Base-by-base conservation (phyloP, 495 filamentous ascomycete genomes). In the Viridothelium virens region DNA sequence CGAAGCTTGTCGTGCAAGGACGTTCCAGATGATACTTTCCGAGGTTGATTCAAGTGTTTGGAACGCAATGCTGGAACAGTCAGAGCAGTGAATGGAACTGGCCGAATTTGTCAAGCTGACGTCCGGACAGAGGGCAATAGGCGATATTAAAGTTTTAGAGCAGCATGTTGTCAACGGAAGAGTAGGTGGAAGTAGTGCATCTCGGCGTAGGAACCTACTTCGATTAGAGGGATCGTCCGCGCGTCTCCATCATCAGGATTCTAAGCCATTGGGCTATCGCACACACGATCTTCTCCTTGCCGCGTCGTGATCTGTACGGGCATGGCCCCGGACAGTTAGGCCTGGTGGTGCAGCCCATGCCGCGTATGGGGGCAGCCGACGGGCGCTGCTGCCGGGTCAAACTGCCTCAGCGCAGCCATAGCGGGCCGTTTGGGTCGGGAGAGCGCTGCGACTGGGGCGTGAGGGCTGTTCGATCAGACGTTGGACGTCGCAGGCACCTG, bases 141-240 rank as follows among this genome's bases (percentile, higher is more conserved):
- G 31, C 53, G 31, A 59, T 59, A 59, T 59, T 59, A 59, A 34
- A 59, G 53, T 59, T 59, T 59, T 36, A 31, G 6, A 59, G 53
- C 31, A 59, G 53, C 53, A 59, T 59, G 53, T 36, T 36, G 53
- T 59, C 31, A 14, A 34, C 53, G 53, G 53, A 59, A 14, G 53
- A 59, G 53, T 59, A 59, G 53, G 53, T 34, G 6, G 31, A 59
- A 59, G 53, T 59, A 59, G 31, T 36, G 25, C 53, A 59, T 31
- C 5, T 59, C 31, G 31, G 53, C 53, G 53, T 10, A 36, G 25
- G 36, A 34, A 36, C 11, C 14, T 36, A 53, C 25, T 44, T 7
- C 53, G 53, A 59, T 59, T 59, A 59, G 53, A 59, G 53, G 53
- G 53, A 59, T 59, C 53, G 53, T 59, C 53, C 53, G 31, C 53